These are phyloP conservation scores for Hippophae tibetana DNA, from an alignment of 306 rosid species.

Conservation along the genomic window DNA sequence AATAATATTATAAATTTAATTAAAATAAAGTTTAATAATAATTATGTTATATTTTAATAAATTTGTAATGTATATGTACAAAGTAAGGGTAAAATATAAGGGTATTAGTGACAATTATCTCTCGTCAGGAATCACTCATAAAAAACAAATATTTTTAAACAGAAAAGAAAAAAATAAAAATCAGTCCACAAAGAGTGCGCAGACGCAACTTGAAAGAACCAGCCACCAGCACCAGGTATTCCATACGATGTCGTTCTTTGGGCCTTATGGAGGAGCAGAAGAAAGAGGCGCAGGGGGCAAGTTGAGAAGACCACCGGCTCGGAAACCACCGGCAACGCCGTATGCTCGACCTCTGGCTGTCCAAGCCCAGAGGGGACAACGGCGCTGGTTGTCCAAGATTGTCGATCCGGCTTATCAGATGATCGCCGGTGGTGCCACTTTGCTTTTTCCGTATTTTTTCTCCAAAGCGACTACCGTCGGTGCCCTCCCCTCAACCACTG, in stretches of 20 bases:
- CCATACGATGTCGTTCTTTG: conserved; percentile 10
- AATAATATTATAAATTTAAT: too few relatives aligned
- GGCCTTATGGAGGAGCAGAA: conserved; percentile 8
- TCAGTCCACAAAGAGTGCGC: not conserved
- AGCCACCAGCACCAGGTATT: not conserved
- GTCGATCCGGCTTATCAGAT: conserved; percentile 75
- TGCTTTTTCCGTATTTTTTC: conserved; percentile 46
- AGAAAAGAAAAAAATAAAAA: not conserved
- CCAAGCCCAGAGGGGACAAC: conserved; percentile 16
- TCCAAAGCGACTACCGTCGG: conserved; percentile 18
- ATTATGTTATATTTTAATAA: too few relatives aligned
- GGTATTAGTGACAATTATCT: too few relatives aligned
- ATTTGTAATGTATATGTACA: too few relatives aligned
- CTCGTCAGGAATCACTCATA: too few relatives aligned
- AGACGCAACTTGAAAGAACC: not conserved
- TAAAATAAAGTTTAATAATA: too few relatives aligned
- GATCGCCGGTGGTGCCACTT: conserved; percentile 53
- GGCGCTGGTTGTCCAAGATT: conserved; percentile 59
- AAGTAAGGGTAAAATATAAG: too few relatives aligned
- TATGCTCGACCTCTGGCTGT: conserved; percentile 36
- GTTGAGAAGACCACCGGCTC: conserved; percentile 22
- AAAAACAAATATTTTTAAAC: conserved; percentile 6
- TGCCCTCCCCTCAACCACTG: conserved; percentile 17
- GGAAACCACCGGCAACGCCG: conserved; percentile 34
- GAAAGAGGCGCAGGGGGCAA: conserved; percentile 43